Conservation (phyloP, 306 rosid genomes). For the Dalbergia oliveri region DNA sequence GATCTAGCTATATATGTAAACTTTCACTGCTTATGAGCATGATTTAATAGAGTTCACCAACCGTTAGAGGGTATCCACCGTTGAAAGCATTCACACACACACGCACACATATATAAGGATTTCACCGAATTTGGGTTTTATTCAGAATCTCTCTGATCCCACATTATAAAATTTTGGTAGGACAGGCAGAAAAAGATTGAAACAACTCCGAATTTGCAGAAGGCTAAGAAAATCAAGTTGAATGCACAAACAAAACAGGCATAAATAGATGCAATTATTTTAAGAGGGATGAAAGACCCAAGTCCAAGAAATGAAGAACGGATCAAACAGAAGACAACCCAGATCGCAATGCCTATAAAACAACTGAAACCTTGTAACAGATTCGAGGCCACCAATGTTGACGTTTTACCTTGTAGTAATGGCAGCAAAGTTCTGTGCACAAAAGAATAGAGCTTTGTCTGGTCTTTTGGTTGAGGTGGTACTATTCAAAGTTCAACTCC, state of each 20-base stretch:
- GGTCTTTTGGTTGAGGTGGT: slow-evolving; percentile 29
- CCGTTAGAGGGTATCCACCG: too few relatives aligned
- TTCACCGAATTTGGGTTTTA: too few relatives aligned
- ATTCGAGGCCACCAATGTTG: slow-evolving; percentile 26
- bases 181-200: too few relatives aligned
- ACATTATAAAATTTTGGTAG: too few relatives aligned
- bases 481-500: slow-evolving; percentile 31
- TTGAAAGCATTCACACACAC: too few relatives aligned
- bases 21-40: too few relatives aligned
- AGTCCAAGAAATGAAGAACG: slow-evolving; percentile 33
- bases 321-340: slow-evolving; percentile 56
- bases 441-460: slow-evolving; percentile 38
- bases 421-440: slow-evolving; percentile 30
- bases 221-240: slow-evolving; percentile 1
- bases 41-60: too few relatives aligned
- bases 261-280: background rate
- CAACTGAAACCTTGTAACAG: slow-evolving; percentile 16
- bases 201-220: too few relatives aligned
- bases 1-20: too few relatives aligned
- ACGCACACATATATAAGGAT: too few relatives aligned
- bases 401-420: background rate
- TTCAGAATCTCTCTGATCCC: too few relatives aligned
- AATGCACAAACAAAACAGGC: slow-evolving; percentile 36
- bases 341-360: slow-evolving; percentile 42
- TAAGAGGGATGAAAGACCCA: background rate